Conservation (phyloP, 1,139 yeast genomes). For the Sugiyamaella japonica region DNA sequence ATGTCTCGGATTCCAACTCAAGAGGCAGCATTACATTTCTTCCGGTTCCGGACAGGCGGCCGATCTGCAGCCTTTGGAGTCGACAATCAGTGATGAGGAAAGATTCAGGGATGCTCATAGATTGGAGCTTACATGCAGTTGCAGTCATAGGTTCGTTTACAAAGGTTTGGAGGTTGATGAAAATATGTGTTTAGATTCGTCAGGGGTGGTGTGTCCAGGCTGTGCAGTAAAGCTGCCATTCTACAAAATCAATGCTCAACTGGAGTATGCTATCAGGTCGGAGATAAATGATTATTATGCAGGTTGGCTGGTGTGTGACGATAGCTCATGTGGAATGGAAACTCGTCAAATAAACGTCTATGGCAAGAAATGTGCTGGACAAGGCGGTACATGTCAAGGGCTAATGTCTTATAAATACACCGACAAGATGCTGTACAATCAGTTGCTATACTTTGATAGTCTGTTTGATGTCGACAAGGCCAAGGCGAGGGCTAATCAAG, state of each 20-base stretch:
- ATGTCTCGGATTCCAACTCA: conserved; percentile 74
- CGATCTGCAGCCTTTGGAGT: conserved; percentile 71
- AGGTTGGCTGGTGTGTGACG: conserved; percentile 85
- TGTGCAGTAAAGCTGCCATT: conserved; percentile 57
- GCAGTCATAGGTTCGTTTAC: conserved; percentile 61
- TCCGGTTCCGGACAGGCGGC: background rate
- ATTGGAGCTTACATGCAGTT: conserved; percentile 60
- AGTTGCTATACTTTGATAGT: conserved; percentile 73
- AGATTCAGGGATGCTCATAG: conserved; percentile 68
- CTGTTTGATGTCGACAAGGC: conserved; percentile 84
- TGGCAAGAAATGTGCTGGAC: conserved; percentile 80
- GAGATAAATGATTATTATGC: conserved; percentile 78
- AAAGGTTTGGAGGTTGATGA: conserved; percentile 53
- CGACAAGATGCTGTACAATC: conserved; percentile 83
- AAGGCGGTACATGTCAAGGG: conserved; percentile 74
- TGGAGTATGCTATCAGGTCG: conserved; percentile 67
- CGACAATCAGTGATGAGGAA: conserved; percentile 77
- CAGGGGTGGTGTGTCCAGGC: conserved; percentile 52
- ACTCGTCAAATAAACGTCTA: conserved; percentile 89
- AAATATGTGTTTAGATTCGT: conserved; percentile 10
- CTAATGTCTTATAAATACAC: conserved; percentile 74
- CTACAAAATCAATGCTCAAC: conserved; percentile 63
- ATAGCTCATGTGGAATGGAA: conserved; percentile 71
- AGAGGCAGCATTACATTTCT: conserved; percentile 50
- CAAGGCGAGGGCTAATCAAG: conserved; percentile 44